Evolutionary conservation across 139 green algal genomes (phyloP), one percentile per base, ranked within the genome.

Genomic region (Chlorella sp.): DNA sequence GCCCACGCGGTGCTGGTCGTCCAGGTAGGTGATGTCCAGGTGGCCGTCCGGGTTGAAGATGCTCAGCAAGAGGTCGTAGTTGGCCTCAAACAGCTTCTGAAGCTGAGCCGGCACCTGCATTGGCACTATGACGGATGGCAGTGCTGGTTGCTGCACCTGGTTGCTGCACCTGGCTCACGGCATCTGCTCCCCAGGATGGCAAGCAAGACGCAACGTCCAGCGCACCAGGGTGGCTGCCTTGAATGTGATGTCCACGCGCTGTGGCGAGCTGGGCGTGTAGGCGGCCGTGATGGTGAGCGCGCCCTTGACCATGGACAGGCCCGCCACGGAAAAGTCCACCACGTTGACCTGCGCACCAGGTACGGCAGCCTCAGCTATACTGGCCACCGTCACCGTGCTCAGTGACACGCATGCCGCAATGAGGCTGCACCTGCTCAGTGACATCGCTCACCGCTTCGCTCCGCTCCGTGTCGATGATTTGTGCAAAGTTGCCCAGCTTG

Each of bases 1-100:
- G 5, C 71, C 72, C 60, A 91, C 70, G 5, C 86, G 64, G n/a
- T 78, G 78, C 2, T 29, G 42, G 22, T 81, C 71, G 69, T 96
- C 91, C n/a, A 94, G 71, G 62, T 92, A 96, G 0, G 91, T 95
- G 59, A 95, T 92, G 62, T 96, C 91, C 35, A 96, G 78, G 82
- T 87, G 91, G 31, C 91, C 91, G 31, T 94, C 30, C 64, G 91
- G 91, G 74, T 96, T 96, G 89, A 96, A 96, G 30, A 95, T 91
- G 24, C 63, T 78, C 50, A 96, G 82, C 80, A 96, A 82, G 69
- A 96, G 66, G 61, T 91, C 81, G 27, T 92, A 93, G 64, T 93
- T 94, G 31, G 80, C 74, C 67, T 87, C 70, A 65, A 96, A 95
- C 14, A 96, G 72, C 63, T 74, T 76, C 70, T 91, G 77, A 26